Evolutionary conservation across 2,329 filamentous ascomycete species (phyloP), one percentile per base, ranked within the genome.

Genomic region (Diatrype stigma): DNA sequence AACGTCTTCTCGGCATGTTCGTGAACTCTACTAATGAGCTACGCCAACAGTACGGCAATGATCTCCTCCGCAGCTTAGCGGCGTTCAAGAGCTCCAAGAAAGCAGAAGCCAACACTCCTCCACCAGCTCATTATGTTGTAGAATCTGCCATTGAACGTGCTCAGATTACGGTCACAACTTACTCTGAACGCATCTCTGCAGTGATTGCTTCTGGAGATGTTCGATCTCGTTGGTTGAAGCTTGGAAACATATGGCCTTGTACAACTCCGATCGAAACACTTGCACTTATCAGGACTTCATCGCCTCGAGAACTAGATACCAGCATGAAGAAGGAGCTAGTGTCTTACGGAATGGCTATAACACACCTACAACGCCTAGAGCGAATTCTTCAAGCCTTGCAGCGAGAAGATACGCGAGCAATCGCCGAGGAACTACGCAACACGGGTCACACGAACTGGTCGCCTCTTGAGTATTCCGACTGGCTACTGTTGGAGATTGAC

Each of bases 401-500:
- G 45, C 53, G 45, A 0, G 14, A 63, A n/a, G 58, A 68, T 22
- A 10, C 50, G 56, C 50, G 64, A 55, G 58, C 57, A 60, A 55
- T 68, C 1, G 16, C 54, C 0, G 73, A 79, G 2, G 81, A 85
- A 50, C 54, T 68, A 11, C 53, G 52, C 0, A 80, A 78, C 45
- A 28, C n/a, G 0, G 82, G 80, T 0, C 84, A 87, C 57, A 60
- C 61, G 0, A 80, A 82, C 34, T 88, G 85, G 84, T 59, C 71
- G 1, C 78, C 82, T 0, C 10, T 63, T 0, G 63, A 79, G 0
- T 60, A 73, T 26, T 72, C 81, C 0, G 85, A 90, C 56, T 87
- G 84, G 80, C 63, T 90, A 0, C 68, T 90, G 0, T 65, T 90
- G 0, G 85, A 89, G 55, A 78, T 89, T 14, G 86, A 90, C 42